A percentile compares a stretch with the other conserved stretches of the same genome.
Evolutionary conservation across 2,329 filamentous ascomycete species (phyloP).

Genomic region (Mollisia scopiformis): DNA sequence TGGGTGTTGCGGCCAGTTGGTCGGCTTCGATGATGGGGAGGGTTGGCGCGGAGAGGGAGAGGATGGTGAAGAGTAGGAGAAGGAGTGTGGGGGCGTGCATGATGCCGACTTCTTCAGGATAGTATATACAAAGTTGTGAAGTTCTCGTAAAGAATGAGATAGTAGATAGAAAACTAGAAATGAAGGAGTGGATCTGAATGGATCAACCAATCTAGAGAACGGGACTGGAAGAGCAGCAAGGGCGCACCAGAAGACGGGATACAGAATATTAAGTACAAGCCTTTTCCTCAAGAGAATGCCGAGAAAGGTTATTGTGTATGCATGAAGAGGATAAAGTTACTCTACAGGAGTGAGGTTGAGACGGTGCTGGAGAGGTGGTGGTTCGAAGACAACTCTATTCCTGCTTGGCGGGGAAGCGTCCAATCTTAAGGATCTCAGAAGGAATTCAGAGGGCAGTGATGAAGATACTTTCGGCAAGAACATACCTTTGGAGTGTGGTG

Average conservation of each 20-base stretch:
- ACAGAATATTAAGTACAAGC: not conserved
- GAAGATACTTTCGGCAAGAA: not conserved
- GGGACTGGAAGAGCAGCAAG: not conserved
- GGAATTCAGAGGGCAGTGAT: not conserved
- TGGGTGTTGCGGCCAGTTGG: not conserved
- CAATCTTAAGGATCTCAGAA: not conserved
- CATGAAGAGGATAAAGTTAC: not conserved
- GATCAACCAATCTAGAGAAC: not conserved
- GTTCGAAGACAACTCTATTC: not conserved
- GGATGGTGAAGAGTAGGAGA: not conserved
- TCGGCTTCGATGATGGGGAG: not conserved
- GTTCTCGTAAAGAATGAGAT: too few species aligned
- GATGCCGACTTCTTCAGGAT: constrained; percentile 1
- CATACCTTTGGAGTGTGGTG: not conserved
- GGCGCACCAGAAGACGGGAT: not conserved
- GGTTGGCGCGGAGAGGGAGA: not conserved
- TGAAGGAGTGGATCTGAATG: not conserved
- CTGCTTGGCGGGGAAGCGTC: not conserved
- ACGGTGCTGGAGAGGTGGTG: not conserved
- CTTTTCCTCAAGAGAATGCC: not conserved
- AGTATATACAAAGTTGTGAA: not conserved
- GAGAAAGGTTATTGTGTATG: not conserved
- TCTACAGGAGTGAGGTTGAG: not conserved
- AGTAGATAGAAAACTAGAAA: not conserved
- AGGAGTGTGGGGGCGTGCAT: constrained; percentile 2